A percentile compares a stretch with the other conserved stretches of the same genome.
phyloP scores from a whole-genome alignment of 2,329 filamentous ascomycete genomes.

The Penicillium rolfsii region DNA sequence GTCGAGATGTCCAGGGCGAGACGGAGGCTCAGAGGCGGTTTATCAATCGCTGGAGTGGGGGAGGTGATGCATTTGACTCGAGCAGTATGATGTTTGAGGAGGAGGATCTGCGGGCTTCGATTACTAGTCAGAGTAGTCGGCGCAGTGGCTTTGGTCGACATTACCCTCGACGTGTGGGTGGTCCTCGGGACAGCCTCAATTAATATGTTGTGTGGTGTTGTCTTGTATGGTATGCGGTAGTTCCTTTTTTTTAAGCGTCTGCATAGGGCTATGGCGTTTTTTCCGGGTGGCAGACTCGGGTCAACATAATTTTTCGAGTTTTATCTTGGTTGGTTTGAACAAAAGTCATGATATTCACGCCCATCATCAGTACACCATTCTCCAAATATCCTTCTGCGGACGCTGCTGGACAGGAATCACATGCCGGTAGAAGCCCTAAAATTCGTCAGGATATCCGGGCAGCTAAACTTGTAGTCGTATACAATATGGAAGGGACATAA shows the following conservation, averaged over 20 bases:
- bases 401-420: neutral
- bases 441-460: neutral
- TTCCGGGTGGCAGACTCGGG: neutral
- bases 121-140: slow-evolving; percentile 38
- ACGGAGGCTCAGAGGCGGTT: slow-evolving; percentile 42
- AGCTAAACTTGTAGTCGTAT: neutral
- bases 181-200: slow-evolving; percentile 58
- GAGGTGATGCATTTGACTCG: slow-evolving; percentile 41
- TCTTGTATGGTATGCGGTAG: neutral
- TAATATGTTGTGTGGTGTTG: slow-evolving; percentile 13
- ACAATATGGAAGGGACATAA: neutral
- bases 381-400: neutral
- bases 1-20: slow-evolving; percentile 32
- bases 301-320: neutral
- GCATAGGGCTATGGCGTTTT: slow-evolving; percentile 6
- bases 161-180: slow-evolving; percentile 47
- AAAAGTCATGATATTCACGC: neutral
- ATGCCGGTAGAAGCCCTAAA: neutral
- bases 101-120: slow-evolving; percentile 40
- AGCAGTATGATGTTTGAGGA: slow-evolving; percentile 42
- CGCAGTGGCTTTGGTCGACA: slow-evolving; percentile 41
- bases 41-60: slow-evolving; percentile 40
- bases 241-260: neutral
- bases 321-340: neutral
- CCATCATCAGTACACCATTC: neutral